A percentile compares a stretch with the other conserved stretches of the same genome.
These are phyloP conservation scores for Metschnikowia orientalis DNA, from an alignment of 805 yeast species.

Conservation along the genomic window DNA sequence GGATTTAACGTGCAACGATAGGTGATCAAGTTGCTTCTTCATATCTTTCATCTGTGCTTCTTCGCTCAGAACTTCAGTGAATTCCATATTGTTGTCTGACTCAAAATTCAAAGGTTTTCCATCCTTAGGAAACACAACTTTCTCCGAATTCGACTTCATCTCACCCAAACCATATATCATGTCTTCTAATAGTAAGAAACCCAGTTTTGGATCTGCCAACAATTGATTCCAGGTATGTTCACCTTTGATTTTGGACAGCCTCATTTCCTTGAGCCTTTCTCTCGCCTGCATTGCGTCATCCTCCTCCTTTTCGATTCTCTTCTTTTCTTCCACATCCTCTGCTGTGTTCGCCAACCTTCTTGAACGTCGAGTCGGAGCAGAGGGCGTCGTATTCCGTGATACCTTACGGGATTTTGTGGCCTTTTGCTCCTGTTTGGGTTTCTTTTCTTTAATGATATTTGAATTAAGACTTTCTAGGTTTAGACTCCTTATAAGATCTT, in stretches of 20 bases:
- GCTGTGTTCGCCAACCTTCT: slow-evolving; percentile 61
- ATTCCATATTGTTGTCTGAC: too few species aligned
- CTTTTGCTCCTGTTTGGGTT: slow-evolving; percentile 13
- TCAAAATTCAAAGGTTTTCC: too few species aligned
- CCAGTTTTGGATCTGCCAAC: slow-evolving; percentile 39
- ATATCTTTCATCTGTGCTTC: slow-evolving; percentile 32
- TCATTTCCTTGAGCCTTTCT: slow-evolving; percentile 26
- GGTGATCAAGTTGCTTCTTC: slow-evolving; percentile 50
- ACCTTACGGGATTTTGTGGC: slow-evolving; percentile 17
- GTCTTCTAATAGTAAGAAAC: slow-evolving; percentile 29
- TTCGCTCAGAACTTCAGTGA: too few species aligned
- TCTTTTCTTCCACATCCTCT: slow-evolving; percentile 33
- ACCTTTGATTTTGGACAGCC: slow-evolving; percentile 58
- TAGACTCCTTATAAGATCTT: slow-evolving; percentile 64
- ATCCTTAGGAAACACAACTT: too few species aligned
- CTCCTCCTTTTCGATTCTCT: slow-evolving; percentile 32
- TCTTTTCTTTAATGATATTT: slow-evolving; percentile 48
- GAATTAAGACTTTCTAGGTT: slow-evolving; percentile 58
- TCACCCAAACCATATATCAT: slow-evolving; percentile 2
- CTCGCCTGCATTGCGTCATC: slow-evolving; percentile 29
- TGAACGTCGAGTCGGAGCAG: slow-evolving; percentile 67
- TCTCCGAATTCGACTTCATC: too few species aligned
- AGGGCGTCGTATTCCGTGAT: slow-evolving; percentile 22
- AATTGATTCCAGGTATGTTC: slow-evolving; percentile 62
- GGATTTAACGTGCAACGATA: slow-evolving; percentile 51